Evolutionary conservation across 257 asterid species (phyloP), one percentile per base, ranked within the genome.

Genomic region (Echium plantagineum): DNA sequence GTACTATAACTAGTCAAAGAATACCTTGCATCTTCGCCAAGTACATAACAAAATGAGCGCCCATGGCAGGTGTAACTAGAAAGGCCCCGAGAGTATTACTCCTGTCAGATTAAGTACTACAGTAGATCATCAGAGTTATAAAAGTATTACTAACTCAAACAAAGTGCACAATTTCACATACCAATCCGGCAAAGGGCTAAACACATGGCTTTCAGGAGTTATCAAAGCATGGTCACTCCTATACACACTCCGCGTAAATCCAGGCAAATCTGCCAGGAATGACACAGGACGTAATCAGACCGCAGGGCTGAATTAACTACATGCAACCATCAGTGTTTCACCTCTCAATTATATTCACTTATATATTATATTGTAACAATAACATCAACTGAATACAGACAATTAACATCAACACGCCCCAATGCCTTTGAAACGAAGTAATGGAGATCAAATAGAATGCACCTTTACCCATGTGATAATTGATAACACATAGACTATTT

Each of bases 181-280:
- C 98, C 98, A 93, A 21, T 81, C 81, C 7, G 97, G 89, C 69
- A 89, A 74, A 71, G 91, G 95, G 77, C 95, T 68, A 70, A 82
- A 93, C 60, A 93, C 98, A 65, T 88, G 98, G 64, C 98, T 93
- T 80, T 93, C 98, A 46, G 95, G 97, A 70, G 97, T 84, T 65
- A 93, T 81, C 69, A 93, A 69, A 77, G 97, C 94, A 83, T 93
- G 98, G 73, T 86, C 91, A 60, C 69, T 73, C 64, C 66, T 84
- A 78, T 84, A 84, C 52, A 86, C 94, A 52, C 98, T 93, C 55
- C 98, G 94, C 2, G 98, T 93, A 65, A 88, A 93, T 24, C 95
- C 97, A 1, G 97, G 97, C 77, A 88, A 85, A 75, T 93, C 98
- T 91, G 80, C 19, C 15, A 42, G 49, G 15, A 35, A 8, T 0